A percentile compares a stretch with the other conserved stretches of the same genome.
phyloP scores from a whole-genome alignment of 208 protist genomes.

The Leishmania amazonensis region DNA sequence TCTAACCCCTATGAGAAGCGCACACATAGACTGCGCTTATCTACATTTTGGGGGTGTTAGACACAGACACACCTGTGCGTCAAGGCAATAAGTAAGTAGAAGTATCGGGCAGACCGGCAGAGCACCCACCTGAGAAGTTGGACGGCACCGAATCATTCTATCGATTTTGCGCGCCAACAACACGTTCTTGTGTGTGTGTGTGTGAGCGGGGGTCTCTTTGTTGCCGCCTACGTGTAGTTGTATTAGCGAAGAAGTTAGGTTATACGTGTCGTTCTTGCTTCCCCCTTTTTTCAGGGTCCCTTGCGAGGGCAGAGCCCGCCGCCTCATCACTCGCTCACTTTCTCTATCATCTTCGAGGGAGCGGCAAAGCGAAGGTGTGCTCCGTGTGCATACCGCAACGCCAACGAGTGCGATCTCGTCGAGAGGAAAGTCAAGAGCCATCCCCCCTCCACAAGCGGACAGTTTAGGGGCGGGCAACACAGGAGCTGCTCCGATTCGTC shows the following conservation, averaged over 20 bases:
- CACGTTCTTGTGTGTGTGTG: neutral
- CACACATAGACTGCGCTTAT: neutral
- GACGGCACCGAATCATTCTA: neutral
- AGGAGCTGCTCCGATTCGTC: neutral
- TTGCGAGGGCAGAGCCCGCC: neutral
- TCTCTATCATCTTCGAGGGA: neutral
- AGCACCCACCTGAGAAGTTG: neutral
- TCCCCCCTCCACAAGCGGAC: neutral
- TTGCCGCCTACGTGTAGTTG: neutral
- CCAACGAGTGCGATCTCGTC: neutral
- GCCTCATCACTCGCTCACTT: neutral
- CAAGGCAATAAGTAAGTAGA: neutral
- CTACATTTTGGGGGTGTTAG: neutral
- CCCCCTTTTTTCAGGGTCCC: neutral
- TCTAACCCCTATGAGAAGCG: neutral
- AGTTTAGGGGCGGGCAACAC: neutral
- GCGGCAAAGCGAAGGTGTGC: neutral
- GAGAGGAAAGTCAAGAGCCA: neutral
- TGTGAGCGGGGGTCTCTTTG: neutral
- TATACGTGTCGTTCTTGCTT: neutral
- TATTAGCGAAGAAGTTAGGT: neutral
- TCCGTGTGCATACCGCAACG: neutral
- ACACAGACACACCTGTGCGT: neutral
- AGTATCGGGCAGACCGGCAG: neutral
- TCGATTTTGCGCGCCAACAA: neutral